A percentile compares a stretch with the other conserved stretches of the same genome.
Evolutionary conservation across 257 asterid genomes (phyloP).

Genomic region (Rhazya stricta): DNA sequence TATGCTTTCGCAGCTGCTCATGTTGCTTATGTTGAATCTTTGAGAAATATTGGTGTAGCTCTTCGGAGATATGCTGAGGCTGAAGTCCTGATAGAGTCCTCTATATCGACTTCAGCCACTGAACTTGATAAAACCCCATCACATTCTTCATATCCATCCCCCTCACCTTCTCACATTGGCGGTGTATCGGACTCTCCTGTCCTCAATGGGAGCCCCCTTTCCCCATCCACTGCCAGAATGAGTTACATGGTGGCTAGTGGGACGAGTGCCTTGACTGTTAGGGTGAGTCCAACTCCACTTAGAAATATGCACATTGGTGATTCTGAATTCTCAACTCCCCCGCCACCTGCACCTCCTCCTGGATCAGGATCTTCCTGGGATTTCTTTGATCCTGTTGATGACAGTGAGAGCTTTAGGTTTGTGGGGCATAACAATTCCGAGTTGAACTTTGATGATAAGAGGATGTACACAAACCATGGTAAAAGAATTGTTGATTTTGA

Average conservation of each 20-base stretch:
- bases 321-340: conserved; percentile 59
- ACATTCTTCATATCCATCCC: conserved; percentile 64
- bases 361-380: conserved; percentile 78
- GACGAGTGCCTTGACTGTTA: conserved; percentile 57
- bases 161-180: conserved; percentile 56
- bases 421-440: conserved; percentile 38
- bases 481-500: conserved; percentile 29
- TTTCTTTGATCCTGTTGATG: conserved; percentile 73
- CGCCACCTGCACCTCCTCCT: conserved; percentile 77
- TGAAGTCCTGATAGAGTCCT: conserved; percentile 62
- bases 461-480: conserved; percentile 28
- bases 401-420: conserved; percentile 71
- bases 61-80: conserved; percentile 91
- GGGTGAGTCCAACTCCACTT: conserved; percentile 37
- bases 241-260: conserved; percentile 86
- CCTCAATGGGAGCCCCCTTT: conserved; percentile 69
- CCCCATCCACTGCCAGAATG: conserved; percentile 61
- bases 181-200: conserved; percentile 71
- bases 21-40: conserved; percentile 76
- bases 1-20: conserved; percentile 94
- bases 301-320: conserved; percentile 61
- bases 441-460: conserved; percentile 28
- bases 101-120: conserved; percentile 49
- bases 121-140: conserved; percentile 73
- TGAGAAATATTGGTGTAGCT: conserved; percentile 78